A percentile compares a stretch with the other conserved stretches of the same genome.
Conservation (phyloP, 345 rosid species). For the Viola odorata region DNA sequence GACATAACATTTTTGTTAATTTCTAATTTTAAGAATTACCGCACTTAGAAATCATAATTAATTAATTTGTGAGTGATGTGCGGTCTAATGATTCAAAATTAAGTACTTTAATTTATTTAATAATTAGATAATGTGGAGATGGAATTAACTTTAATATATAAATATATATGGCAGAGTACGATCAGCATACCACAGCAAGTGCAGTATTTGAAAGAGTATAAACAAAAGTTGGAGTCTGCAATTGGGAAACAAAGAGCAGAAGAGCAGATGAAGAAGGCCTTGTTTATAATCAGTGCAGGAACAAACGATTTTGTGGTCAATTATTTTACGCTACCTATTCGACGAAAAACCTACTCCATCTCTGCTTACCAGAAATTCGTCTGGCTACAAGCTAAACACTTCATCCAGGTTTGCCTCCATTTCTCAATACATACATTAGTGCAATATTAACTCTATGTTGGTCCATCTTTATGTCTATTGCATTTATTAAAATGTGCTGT, state of each 20-base stretch:
- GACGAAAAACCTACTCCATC: constrained; percentile 43
- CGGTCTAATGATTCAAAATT: too few species aligned
- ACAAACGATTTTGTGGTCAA: constrained; percentile 58
- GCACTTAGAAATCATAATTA: too few species aligned
- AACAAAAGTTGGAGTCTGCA: constrained; percentile 27
- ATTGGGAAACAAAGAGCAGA: constrained; percentile 35
- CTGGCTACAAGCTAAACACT: constrained; percentile 32
- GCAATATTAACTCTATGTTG: not conserved
- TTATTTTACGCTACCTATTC: constrained; percentile 49
- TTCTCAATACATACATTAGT: too few species aligned
- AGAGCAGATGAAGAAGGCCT: constrained; percentile 30
- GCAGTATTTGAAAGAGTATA: constrained; percentile 52
- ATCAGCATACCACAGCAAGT: constrained; percentile 36
- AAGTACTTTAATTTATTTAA: too few species aligned
- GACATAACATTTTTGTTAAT: too few species aligned
- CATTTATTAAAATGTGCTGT: too few species aligned
- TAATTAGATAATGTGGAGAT: too few species aligned
- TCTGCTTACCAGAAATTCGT: constrained; percentile 53
- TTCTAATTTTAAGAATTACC: too few species aligned
- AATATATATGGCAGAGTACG: constrained; percentile 47
- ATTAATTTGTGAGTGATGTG: too few species aligned
- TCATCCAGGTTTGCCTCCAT: constrained; percentile 41
- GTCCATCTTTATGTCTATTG: not conserved
- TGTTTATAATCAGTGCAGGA: constrained; percentile 41
- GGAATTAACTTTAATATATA: too few species aligned